phyloP scores from a whole-genome alignment of 805 yeast species.

The Barnettozyma wickerhamii region DNA sequence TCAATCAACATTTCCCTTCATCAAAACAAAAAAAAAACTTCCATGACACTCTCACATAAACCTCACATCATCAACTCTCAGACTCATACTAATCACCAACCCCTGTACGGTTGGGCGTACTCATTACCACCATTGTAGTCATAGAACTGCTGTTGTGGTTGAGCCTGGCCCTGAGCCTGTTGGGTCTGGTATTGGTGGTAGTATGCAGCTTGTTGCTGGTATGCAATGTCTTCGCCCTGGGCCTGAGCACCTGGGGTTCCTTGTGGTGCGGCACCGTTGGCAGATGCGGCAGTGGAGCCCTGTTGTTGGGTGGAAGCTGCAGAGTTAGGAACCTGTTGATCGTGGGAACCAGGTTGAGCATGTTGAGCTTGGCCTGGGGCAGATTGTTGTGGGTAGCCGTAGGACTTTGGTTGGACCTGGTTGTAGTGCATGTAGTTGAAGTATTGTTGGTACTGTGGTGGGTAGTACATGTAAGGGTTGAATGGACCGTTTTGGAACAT shows the following conservation, averaged over 20 bases:
- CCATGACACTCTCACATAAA: not conserved
- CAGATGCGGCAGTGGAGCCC: conserved; percentile 11
- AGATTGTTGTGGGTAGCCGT: conserved; percentile 14
- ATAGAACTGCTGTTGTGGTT: conserved; percentile 15
- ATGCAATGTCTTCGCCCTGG: conserved; percentile 14
- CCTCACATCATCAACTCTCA: no score
- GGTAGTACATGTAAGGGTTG: conserved; percentile 26
- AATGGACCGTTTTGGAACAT: conserved; percentile 22
- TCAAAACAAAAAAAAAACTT: not conserved
- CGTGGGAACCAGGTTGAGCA: conserved; percentile 11
- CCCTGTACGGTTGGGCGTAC: conserved; percentile 11
- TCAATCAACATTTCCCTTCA: not conserved
- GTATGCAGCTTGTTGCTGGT: conserved; percentile 22
- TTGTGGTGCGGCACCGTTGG: conserved; percentile 11
- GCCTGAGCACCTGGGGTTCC: conserved; percentile 11
- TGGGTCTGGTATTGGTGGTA: conserved; percentile 23
- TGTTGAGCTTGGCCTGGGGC: conserved; percentile 9
- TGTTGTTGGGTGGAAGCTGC: conserved; percentile 13
- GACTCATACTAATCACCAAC: conserved; percentile 1
- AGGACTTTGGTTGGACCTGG: conserved; percentile 20
- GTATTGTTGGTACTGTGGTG: conserved; percentile 15
- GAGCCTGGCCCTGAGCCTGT: conserved; percentile 19
- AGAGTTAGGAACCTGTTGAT: conserved; percentile 7
- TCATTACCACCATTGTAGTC: conserved; percentile 16
- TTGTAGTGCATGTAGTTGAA: conserved; percentile 12